These are phyloP conservation scores for Xylaria telfairii DNA, from an alignment of 495 filamentous ascomycete species.

Conservation along the genomic window DNA sequence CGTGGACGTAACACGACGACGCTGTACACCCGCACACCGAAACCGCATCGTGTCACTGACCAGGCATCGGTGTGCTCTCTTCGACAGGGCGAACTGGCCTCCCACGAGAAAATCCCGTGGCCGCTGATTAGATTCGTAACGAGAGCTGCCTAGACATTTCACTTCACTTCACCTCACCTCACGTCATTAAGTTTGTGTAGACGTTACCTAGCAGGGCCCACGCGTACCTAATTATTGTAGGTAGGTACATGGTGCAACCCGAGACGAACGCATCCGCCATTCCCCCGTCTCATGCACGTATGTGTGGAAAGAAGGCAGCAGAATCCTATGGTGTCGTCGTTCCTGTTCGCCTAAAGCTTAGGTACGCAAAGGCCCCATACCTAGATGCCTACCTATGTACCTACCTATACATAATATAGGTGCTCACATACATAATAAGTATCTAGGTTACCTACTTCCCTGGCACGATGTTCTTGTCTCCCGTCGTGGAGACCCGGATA, in stretches of 20 bases:
- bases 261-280: too few relatives aligned
- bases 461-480: neutral
- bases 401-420: neutral
- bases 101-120: neutral
- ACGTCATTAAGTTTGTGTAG: too few relatives aligned
- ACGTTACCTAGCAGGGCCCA: too few relatives aligned
- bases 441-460: neutral
- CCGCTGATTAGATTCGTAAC: too few relatives aligned
- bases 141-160: neutral
- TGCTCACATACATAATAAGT: neutral
- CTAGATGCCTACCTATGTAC: too few relatives aligned
- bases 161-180: neutral
- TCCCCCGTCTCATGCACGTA: too few relatives aligned
- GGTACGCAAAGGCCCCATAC: too few relatives aligned
- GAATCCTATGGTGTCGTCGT: too few relatives aligned
- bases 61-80: neutral
- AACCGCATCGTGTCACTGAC: neutral
- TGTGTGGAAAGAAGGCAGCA: too few relatives aligned
- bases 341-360: too few relatives aligned
- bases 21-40: neutral
- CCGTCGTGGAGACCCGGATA: neutral
- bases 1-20: neutral
- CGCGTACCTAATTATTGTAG: too few relatives aligned
- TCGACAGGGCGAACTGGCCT: neutral
- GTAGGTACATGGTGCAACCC: too few relatives aligned